Percentiles rank a stretch among this genome's conserved stretches.
These are phyloP conservation scores for Fusarium setosum DNA, from an alignment of 2,329 filamentous ascomycete genomes.

Conservation along the genomic window DNA sequence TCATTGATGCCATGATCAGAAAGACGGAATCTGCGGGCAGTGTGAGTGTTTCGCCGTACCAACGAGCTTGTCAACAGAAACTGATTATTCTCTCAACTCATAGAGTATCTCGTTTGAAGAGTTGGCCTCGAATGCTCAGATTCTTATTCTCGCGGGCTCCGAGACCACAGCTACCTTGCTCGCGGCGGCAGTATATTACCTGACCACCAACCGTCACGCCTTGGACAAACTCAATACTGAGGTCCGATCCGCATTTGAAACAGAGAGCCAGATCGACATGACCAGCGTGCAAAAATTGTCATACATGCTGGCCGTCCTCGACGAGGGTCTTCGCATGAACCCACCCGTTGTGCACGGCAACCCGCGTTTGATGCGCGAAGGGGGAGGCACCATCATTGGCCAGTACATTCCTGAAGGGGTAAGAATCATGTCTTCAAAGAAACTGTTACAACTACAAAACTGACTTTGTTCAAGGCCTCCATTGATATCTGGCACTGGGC, in stretches of 20 bases:
- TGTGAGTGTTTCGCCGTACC: neutral
- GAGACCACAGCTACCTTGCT: conserved; percentile 50
- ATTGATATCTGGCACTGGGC: conserved; percentile 28
- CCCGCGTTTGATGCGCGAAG: conserved; percentile 41
- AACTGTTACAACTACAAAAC: too few relatives aligned
- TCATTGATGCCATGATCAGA: neutral
- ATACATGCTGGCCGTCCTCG: conserved; percentile 50
- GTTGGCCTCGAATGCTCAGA: neutral
- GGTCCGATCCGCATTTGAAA: conserved; percentile 51
- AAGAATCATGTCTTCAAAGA: neutral
- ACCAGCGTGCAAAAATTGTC: conserved; percentile 12
- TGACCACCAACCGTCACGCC: conserved; percentile 37
- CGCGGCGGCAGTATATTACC: conserved; percentile 41
- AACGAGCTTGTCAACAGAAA: neutral
- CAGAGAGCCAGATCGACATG: conserved; percentile 51
- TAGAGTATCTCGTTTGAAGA: neutral
- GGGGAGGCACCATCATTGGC: conserved; percentile 42
- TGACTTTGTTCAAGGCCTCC: neutral
- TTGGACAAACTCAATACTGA: conserved; percentile 49
- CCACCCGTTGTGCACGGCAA: neutral
- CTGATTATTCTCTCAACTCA: neutral
- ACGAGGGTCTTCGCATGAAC: conserved; percentile 54
- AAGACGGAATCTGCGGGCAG: neutral
- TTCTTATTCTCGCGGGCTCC: conserved; percentile 45
- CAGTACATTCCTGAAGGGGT: conserved; percentile 46